Conservation (phyloP, 441 rosid species). For the Syzygium syzygioides region DNA sequence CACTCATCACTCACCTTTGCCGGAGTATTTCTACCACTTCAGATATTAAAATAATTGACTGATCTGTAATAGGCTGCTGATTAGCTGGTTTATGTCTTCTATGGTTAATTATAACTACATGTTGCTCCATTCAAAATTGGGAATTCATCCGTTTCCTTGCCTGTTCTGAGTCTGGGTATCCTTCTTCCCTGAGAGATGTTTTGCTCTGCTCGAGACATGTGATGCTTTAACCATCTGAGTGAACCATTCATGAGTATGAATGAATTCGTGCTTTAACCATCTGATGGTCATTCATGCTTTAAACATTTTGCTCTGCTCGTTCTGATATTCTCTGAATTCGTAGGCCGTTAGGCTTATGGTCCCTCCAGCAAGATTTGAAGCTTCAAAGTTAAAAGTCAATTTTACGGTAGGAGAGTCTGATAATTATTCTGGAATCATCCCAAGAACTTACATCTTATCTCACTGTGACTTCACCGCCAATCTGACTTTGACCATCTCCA, state of each 20-base stretch:
- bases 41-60: background rate
- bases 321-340: slow-evolving; percentile 1
- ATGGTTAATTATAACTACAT: background rate
- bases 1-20: background rate
- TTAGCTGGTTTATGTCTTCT: background rate
- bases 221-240: background rate
- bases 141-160: background rate
- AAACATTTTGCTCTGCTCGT: background rate
- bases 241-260: too few relatives aligned
- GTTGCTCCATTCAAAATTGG: background rate
- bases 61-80: background rate
- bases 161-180: background rate
- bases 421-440: slow-evolving; percentile 36
- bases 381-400: slow-evolving; percentile 74
- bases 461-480: slow-evolving; percentile 91
- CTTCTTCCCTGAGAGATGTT: background rate
- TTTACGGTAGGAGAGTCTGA: slow-evolving; percentile 30
- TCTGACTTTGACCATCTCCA: slow-evolving; percentile 70
- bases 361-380: slow-evolving; percentile 74
- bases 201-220: background rate
- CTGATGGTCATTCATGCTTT: too few relatives aligned
- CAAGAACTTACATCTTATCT: slow-evolving; percentile 72
- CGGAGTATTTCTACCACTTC: background rate
- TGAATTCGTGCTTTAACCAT: background rate
- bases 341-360: slow-evolving; percentile 70